phyloP scores from a whole-genome alignment of 352 stramenopile species.

The Nothophytophthora sp. region DNA sequence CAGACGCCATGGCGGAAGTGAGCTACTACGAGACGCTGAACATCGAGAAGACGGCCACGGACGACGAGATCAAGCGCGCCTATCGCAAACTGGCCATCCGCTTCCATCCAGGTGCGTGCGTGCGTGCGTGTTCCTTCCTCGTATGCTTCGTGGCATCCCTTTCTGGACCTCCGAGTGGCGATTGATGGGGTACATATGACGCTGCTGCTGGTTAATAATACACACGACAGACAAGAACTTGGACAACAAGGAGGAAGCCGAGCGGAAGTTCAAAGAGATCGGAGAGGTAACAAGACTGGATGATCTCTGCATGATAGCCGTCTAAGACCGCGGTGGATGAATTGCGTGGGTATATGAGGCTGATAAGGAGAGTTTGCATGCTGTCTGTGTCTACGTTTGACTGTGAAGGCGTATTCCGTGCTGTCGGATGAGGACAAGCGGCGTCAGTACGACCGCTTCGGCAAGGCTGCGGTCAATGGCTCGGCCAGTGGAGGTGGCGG shows the following conservation, averaged over 20 bases:
- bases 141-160: no score
- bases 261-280: conserved; percentile 91
- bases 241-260: conserved; percentile 86
- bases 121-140: no score
- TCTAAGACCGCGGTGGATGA: no score
- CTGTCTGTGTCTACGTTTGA: no score
- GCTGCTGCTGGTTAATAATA: no score
- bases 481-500: conserved; percentile 29
- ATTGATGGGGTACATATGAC: no score
- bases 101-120: conserved; percentile 90
- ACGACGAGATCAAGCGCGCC: conserved; percentile 82
- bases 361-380: no score
- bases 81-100: conserved; percentile 90
- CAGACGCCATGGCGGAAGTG: conserved; percentile 40
- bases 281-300: no score
- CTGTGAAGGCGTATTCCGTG: conserved; percentile 92
- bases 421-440: conserved; percentile 90
- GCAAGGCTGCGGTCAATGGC: conserved; percentile 69
- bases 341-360: no score
- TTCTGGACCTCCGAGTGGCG: no score
- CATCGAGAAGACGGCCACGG: conserved; percentile 68
- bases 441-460: conserved; percentile 91
- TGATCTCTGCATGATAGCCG: no score
- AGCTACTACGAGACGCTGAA: conserved; percentile 77
- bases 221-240: conserved; percentile 91